Conservation (phyloP, 495 filamentous ascomycete genomes). For the Pseudoneurospora amorphoporcata region DNA sequence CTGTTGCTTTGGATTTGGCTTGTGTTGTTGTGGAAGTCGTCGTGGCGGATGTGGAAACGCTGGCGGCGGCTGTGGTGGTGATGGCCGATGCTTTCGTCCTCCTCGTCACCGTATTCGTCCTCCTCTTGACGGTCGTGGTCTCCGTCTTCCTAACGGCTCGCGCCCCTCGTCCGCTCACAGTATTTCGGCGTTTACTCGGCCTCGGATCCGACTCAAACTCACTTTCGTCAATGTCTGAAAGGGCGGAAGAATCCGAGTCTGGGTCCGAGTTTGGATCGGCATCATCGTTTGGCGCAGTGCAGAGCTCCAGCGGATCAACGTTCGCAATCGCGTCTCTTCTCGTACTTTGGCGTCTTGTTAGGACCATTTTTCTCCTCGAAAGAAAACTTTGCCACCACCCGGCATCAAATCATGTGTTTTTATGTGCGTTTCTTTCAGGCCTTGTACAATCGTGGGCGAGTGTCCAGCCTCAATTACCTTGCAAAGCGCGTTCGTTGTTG, state of each 20-base stretch:
- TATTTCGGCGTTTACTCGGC: not conserved
- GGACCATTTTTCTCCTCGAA: not conserved
- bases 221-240: not conserved
- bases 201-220: not conserved
- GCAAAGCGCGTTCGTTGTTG: not conserved
- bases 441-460: not conserved
- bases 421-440: not conserved
- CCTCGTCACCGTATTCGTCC: not conserved
- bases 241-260: not conserved
- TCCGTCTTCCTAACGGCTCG: not conserved
- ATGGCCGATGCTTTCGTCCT: not conserved
- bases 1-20: not conserved
- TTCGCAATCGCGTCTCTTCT: not conserved
- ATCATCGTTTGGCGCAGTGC: not conserved
- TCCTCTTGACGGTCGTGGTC: not conserved
- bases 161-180: accelerated
- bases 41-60: not conserved
- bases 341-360: not conserved
- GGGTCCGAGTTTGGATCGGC: not conserved
- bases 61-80: not conserved
- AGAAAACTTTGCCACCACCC: not conserved
- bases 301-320: not conserved
- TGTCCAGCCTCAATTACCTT: not conserved
- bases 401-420: not conserved
- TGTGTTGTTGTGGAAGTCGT: not conserved